Percentiles rank a stretch among this genome's conserved stretches.
phyloP scores from a whole-genome alignment of 2,329 filamentous ascomycete genomes.

The Trichophyton simii region DNA sequence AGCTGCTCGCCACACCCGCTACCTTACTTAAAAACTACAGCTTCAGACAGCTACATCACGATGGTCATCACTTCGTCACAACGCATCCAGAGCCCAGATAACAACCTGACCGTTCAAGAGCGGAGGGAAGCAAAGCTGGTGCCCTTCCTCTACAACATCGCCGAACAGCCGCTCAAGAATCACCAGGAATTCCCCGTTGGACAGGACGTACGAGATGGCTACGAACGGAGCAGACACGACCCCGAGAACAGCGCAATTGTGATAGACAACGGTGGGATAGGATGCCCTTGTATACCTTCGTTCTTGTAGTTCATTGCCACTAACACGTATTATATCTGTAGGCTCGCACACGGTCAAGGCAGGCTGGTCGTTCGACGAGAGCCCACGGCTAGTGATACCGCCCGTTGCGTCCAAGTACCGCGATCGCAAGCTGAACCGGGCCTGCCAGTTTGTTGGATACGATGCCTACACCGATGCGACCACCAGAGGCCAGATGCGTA shows the following conservation, averaged over 20 bases:
- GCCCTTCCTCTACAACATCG: conserved; percentile 42
- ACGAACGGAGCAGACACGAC: conserved; percentile 48
- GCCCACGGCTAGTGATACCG: conserved; percentile 67
- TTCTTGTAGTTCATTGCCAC: not conserved
- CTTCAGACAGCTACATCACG: conserved; percentile 2
- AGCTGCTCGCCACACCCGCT: not conserved
- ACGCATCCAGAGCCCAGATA: conserved; percentile 26
- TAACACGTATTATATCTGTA: conserved; percentile 25
- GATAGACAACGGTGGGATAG: conserved; percentile 76
- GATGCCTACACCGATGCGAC: conserved; percentile 94
- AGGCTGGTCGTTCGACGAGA: conserved; percentile 85
- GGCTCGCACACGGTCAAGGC: conserved; percentile 81
- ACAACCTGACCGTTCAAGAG: conserved; percentile 31
- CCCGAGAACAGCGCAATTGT: conserved; percentile 64
- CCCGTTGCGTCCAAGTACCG: conserved; percentile 92
- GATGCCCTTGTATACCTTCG: not conserved
- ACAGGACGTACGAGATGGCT: conserved; percentile 49
- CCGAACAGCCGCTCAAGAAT: conserved; percentile 50
- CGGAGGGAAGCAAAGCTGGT: conserved; percentile 42
- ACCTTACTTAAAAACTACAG: not conserved
- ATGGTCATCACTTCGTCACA: conserved; percentile 35
- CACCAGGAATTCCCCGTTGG: conserved; percentile 34
- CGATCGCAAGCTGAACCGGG: conserved; percentile 84
- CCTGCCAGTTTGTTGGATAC: conserved; percentile 79
- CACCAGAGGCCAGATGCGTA: conserved; percentile 76